Conservation (phyloP, 2,329 filamentous ascomycete species). For the Sordariomycetes sp. region DNA sequence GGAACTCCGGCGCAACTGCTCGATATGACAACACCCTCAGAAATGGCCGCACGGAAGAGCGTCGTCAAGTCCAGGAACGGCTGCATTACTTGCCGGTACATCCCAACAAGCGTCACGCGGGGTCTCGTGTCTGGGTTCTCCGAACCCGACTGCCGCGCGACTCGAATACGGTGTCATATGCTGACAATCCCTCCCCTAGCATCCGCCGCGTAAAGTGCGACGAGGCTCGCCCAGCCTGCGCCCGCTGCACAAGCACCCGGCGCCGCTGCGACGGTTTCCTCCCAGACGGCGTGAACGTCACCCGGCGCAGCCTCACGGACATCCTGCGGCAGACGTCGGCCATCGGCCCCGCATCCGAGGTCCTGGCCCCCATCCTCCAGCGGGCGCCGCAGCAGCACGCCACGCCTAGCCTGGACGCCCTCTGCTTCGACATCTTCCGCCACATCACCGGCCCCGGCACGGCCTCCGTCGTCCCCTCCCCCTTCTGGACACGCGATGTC, state of each 20-base stretch:
- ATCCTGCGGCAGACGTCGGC: background rate
- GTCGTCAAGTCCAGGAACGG: conserved; percentile 31
- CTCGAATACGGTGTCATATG: background rate
- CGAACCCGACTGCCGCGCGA: background rate
- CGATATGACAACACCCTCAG: background rate
- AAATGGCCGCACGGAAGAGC: background rate
- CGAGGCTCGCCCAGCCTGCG: conserved; percentile 18
- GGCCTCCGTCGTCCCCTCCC: background rate
- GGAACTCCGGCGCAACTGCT: background rate
- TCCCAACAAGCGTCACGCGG: background rate
- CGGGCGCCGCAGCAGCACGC: background rate
- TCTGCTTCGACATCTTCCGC: background rate
- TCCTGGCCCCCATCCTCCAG: background rate
- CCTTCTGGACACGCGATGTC: background rate
- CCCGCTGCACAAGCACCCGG: conserved; percentile 13
- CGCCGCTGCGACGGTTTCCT: conserved; percentile 23
- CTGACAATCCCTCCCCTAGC: conserved; percentile 7
- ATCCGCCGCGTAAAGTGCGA: conserved; percentile 26
- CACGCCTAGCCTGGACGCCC: background rate
- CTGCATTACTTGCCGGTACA: conserved; percentile 44
- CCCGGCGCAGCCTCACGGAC: conserved; percentile 18
- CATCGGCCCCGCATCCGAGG: background rate
- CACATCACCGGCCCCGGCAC: background rate
- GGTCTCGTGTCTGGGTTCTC: background rate
- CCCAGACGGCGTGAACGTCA: conserved; percentile 11